These are phyloP conservation scores for Nematodospora anomalae DNA, from an alignment of 1,139 yeast genomes.

Conservation along the genomic window DNA sequence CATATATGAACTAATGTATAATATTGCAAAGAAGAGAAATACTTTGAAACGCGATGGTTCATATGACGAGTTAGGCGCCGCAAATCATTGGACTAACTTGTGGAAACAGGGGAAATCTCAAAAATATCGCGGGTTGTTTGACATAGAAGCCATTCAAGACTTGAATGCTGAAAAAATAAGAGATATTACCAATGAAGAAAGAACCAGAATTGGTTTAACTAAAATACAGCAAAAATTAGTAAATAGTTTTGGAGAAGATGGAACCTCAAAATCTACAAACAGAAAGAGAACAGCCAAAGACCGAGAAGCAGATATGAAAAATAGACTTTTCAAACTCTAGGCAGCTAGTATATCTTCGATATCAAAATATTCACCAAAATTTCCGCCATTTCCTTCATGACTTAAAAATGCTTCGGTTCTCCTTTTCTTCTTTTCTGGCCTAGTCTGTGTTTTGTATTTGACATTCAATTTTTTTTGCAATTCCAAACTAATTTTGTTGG, in stretches of 20 bases:
- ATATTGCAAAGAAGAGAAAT: constrained; percentile 49
- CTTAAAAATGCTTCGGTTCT: constrained; percentile 12
- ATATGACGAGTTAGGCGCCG: constrained; percentile 61
- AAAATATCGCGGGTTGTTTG: constrained; percentile 37
- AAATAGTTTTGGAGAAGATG: constrained; percentile 44
- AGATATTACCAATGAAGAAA: constrained; percentile 29
- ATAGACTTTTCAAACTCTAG: constrained; percentile 38
- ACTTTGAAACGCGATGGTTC: constrained; percentile 31
- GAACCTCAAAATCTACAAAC: constrained; percentile 34
- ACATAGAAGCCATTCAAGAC: constrained; percentile 35
- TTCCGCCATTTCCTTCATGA: constrained; percentile 24
- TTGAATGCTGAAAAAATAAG: constrained; percentile 27
- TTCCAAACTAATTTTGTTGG: constrained; percentile 3
- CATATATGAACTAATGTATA: constrained; percentile 57
- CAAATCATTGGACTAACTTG: constrained; percentile 64
- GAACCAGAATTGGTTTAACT: constrained; percentile 29
- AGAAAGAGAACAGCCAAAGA: constrained; percentile 49
- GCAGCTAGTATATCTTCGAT: constrained; percentile 28
- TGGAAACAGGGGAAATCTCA: constrained; percentile 61
- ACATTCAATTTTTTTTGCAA: constrained; percentile 9
- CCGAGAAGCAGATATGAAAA: constrained; percentile 42
- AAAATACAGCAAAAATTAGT: constrained; percentile 30
- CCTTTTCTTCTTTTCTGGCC: constrained; percentile 15
- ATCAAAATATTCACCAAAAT: constrained; percentile 34
- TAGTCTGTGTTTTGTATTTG: constrained; percentile 15